phyloP scores from a whole-genome alignment of 2,329 filamentous ascomycete species.

The Neodidymelliopsis sp. region DNA sequence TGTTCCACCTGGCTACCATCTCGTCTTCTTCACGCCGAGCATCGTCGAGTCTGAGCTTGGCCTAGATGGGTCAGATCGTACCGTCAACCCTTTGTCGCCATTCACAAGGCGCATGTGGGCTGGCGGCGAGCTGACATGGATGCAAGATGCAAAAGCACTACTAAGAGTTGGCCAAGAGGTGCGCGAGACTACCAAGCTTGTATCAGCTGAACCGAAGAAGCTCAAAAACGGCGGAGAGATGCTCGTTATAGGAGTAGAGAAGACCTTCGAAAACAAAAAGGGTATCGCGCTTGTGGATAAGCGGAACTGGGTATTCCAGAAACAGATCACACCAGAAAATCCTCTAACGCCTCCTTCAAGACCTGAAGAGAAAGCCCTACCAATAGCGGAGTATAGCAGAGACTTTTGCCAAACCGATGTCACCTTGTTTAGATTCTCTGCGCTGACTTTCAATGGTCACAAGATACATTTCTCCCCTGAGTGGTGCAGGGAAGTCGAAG shows the following conservation, averaged over 20 bases:
- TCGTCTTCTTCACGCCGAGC: conserved; percentile 86
- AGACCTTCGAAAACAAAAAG: conserved; percentile 54
- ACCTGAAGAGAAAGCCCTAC: conserved; percentile 31
- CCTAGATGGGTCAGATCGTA: conserved; percentile 82
- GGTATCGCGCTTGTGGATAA: conserved; percentile 48
- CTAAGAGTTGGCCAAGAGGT: conserved; percentile 45
- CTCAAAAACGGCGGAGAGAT: conserved; percentile 61
- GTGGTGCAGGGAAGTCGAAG: conserved; percentile 76
- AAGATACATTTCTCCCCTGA: conserved; percentile 82
- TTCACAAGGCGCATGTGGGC: conserved; percentile 88
- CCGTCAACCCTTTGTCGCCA: conserved; percentile 75
- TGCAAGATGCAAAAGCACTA: conserved; percentile 26
- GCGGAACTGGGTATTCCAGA: conserved; percentile 49
- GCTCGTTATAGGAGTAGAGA: conserved; percentile 66
- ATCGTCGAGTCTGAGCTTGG: conserved; percentile 69
- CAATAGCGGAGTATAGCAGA: conserved; percentile 45
- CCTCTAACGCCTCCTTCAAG: conserved; percentile 47
- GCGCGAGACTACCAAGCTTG: conserved; percentile 55
- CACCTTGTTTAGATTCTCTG: conserved; percentile 89
- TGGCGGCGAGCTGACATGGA: conserved; percentile 76
- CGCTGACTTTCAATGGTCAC: conserved; percentile 92
- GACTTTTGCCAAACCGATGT: conserved; percentile 70
- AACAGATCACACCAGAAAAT: conserved; percentile 50
- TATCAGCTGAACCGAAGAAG: conserved; percentile 57
- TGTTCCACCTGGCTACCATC: conserved; percentile 76